These are phyloP conservation scores for Colletotrichum australisinense DNA, from an alignment of 2,329 filamentous ascomycete genomes.

Conservation along the genomic window DNA sequence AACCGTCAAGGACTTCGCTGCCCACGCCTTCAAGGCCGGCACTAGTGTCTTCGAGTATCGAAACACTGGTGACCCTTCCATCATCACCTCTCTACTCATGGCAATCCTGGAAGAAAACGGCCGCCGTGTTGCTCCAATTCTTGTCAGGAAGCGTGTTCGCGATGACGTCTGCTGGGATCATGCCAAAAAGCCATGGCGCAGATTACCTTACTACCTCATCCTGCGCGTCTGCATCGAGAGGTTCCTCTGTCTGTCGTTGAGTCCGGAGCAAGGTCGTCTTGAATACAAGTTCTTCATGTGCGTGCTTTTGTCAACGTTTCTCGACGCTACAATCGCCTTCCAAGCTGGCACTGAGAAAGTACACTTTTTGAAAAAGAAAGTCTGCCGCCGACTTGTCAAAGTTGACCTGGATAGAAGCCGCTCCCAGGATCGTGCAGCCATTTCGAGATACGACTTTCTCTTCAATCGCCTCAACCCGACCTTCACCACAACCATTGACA, in stretches of 20 bases:
- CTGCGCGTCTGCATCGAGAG: constrained; percentile 69
- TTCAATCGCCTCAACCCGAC: constrained; percentile 42
- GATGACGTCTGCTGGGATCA: constrained; percentile 69
- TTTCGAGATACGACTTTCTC: constrained; percentile 41
- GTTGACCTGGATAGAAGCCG: constrained; percentile 55
- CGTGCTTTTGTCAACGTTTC: constrained; percentile 56
- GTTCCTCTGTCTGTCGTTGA: constrained; percentile 55
- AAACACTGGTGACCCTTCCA: constrained; percentile 65
- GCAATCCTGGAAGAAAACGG: constrained; percentile 69
- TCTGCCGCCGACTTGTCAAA: constrained; percentile 69
- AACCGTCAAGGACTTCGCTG: constrained; percentile 63
- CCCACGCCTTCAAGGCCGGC: constrained; percentile 63
- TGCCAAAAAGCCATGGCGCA: constrained; percentile 67
- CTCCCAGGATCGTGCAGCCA: constrained; percentile 16
- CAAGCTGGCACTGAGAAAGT: constrained; percentile 48
- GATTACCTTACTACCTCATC: constrained; percentile 71
- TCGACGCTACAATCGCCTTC: constrained; percentile 50
- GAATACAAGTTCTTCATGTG: constrained; percentile 71
- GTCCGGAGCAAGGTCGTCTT: constrained; percentile 53
- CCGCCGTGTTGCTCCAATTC: constrained; percentile 42
- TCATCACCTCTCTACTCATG: constrained; percentile 71
- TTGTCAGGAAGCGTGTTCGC: constrained; percentile 67
- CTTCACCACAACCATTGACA: constrained; percentile 44
- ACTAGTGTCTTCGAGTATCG: constrained; percentile 62
- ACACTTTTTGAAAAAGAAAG: constrained; percentile 59